These are phyloP conservation scores for Rhytidhysteron rufulum DNA, from an alignment of 2,329 filamentous ascomycete genomes.

Conservation along the genomic window DNA sequence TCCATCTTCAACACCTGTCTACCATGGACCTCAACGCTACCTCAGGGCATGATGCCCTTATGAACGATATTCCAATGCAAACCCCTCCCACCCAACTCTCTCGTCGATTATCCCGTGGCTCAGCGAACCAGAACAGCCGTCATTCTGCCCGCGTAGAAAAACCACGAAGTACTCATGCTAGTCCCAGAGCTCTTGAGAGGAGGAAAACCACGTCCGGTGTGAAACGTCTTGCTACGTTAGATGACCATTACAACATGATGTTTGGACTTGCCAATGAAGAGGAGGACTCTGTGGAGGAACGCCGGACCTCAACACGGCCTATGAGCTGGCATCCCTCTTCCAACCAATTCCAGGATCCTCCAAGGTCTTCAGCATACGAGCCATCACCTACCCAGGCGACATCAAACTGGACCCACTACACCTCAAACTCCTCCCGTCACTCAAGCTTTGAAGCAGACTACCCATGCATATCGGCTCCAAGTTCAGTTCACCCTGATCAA, in stretches of 20 bases:
- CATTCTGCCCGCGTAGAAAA: conserved; percentile 37
- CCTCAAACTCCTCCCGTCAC: conserved; percentile 19
- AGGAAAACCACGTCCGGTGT: conserved; percentile 35
- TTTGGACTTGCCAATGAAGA: conserved; percentile 30
- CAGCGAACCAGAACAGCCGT: conserved; percentile 19
- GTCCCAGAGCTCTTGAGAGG: conserved; percentile 32
- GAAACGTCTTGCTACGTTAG: conserved; percentile 36
- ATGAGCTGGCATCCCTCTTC: conserved; percentile 74
- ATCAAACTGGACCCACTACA: conserved; percentile 23
- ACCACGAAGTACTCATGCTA: conserved; percentile 37
- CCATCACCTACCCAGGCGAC: conserved; percentile 27
- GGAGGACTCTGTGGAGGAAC: conserved; percentile 18
- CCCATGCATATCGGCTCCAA: conserved; percentile 31
- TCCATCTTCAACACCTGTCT: background rate
- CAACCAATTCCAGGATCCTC: conserved; percentile 36
- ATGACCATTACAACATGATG: conserved; percentile 41
- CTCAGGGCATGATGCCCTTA: conserved; percentile 11
- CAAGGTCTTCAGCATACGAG: conserved; percentile 19
- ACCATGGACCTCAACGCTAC: conserved; percentile 6
- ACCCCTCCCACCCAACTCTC: conserved; percentile 23
- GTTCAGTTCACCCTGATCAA: conserved; percentile 23
- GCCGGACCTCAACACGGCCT: conserved; percentile 44
- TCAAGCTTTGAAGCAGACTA: conserved; percentile 29
- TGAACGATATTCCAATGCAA: conserved; percentile 21
- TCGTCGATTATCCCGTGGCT: conserved; percentile 30